Percentiles rank a stretch among this genome's conserved stretches.
Conservation (phyloP, 2,329 filamentous ascomycete genomes). For the Didymella arachidicola region DNA sequence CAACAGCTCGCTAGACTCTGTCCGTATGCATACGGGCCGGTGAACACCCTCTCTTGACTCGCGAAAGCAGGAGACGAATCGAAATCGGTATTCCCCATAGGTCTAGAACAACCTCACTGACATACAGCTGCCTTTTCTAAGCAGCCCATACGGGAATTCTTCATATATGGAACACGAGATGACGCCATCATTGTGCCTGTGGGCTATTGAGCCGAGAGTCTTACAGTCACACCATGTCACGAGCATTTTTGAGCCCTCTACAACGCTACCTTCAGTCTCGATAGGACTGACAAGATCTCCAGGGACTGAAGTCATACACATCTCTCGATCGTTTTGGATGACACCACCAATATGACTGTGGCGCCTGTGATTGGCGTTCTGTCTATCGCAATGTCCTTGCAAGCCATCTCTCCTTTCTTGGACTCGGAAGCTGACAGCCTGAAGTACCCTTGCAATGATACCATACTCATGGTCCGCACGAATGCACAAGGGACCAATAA, state of each 20-base stretch:
- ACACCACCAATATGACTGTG: background rate
- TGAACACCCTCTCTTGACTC: conserved; percentile 13
- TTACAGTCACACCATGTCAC: background rate
- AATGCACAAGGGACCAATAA: background rate
- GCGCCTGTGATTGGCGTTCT: background rate
- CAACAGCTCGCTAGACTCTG: conserved; percentile 5
- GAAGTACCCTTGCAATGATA: background rate
- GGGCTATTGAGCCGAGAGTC: background rate
- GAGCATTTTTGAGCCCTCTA: background rate
- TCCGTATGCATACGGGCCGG: conserved; percentile 1
- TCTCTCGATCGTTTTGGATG: background rate
- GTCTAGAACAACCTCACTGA: conserved; percentile 15
- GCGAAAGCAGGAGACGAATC: conserved; percentile 3
- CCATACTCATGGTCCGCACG: background rate
- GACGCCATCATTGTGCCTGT: conserved; percentile 2
- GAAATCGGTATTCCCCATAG: conserved; percentile 2
- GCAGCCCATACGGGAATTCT: background rate
- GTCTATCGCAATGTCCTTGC: background rate
- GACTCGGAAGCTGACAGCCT: background rate
- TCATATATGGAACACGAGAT: background rate
- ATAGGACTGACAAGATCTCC: background rate
- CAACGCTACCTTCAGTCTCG: background rate
- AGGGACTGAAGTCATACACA: background rate
- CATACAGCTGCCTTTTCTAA: background rate
- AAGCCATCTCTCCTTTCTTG: background rate